Conservation (phyloP, 2,329 filamentous ascomycete species). For the Sclerotinia nivalis region DNA sequence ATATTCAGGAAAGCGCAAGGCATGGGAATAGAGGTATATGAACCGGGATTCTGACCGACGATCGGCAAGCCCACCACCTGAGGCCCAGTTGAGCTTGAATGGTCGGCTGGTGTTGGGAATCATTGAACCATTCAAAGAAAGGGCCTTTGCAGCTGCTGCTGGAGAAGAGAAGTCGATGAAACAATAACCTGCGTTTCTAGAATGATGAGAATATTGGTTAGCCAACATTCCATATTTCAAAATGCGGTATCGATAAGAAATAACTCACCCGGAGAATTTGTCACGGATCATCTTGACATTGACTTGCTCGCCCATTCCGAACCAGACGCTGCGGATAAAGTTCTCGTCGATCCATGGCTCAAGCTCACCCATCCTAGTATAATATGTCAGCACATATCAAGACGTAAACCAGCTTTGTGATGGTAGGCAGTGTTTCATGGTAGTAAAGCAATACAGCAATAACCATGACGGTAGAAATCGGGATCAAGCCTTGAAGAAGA, state of each 20-base stretch:
- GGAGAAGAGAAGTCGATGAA: slow-evolving; percentile 90
- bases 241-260: not conserved
- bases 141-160: slow-evolving; percentile 85
- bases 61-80: slow-evolving; percentile 91
- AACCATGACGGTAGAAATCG: not conserved
- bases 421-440: not conserved
- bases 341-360: slow-evolving; percentile 99
- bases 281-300: slow-evolving; percentile 99
- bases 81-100: slow-evolving; percentile 99
- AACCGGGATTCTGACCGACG: slow-evolving; percentile 64
- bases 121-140: slow-evolving; percentile 81
- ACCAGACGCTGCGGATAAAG: slow-evolving; percentile 92
- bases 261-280: slow-evolving; percentile 89
- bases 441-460: not conserved
- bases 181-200: slow-evolving; percentile 94
- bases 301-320: slow-evolving; percentile 87
- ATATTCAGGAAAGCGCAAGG: slow-evolving; percentile 17
- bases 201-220: not conserved
- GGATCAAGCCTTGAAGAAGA: slow-evolving; percentile 11
- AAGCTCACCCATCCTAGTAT: slow-evolving; percentile 91
- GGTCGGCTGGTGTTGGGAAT: slow-evolving; percentile 93
- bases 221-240: not conserved
- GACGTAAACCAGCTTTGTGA: not conserved
- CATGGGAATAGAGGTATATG: slow-evolving; percentile 34
- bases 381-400: slow-evolving; percentile 11